Evolutionary conservation across 2,329 filamentous ascomycete species (phyloP), one percentile per base, ranked within the genome.

Genomic region (Aspergillus novoparasiticus): DNA sequence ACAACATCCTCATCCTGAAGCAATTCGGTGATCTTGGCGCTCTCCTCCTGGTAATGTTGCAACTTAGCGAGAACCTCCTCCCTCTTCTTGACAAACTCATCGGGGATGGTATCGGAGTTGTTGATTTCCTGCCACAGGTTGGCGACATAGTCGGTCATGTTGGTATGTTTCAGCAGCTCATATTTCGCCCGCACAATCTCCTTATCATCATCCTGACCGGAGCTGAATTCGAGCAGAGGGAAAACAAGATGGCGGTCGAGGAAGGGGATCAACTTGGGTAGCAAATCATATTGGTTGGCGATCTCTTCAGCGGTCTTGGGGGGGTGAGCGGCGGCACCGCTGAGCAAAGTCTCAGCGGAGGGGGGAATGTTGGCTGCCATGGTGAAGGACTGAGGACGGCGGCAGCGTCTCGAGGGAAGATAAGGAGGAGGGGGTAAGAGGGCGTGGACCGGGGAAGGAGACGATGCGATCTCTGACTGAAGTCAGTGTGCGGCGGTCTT

Each of bases 81-180:
- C 75, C 93, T 87, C 89, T 95, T 96, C 79, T 91, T 89, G 72
- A 89, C 87, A 80, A 94, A 98, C 80, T 97, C 93, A 67, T 90
- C 86, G 57, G 95, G 94, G 60, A 91, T 83, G 66, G 92, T 86
- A 64, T 90, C 85, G 68, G 93, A 87, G 72, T 89, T 86, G 83
- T 98, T 89, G 70, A 99, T 88, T 75, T 97, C 91, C 78, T 91
- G 91, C 85, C 96, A 93, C 70, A 99, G 84, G 75, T 90, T 91
- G 75, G 94, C 94, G 60, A 98, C 92, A 79, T 96, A 99, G 81
- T 99, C 95, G 74, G 91, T 95, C 95, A 99, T 99, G 85, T 98
- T 97, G 75, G 95, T 98, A 79, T 93, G 90, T 84, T 96, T 94
- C 71, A 99, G 88, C 63, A 99, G 89, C 82, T 94, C 90, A 80